Evolutionary conservation across 495 filamentous ascomycete species (phyloP), one percentile per base, ranked within the genome.

Genomic region (Podospora pseudocomata): DNA sequence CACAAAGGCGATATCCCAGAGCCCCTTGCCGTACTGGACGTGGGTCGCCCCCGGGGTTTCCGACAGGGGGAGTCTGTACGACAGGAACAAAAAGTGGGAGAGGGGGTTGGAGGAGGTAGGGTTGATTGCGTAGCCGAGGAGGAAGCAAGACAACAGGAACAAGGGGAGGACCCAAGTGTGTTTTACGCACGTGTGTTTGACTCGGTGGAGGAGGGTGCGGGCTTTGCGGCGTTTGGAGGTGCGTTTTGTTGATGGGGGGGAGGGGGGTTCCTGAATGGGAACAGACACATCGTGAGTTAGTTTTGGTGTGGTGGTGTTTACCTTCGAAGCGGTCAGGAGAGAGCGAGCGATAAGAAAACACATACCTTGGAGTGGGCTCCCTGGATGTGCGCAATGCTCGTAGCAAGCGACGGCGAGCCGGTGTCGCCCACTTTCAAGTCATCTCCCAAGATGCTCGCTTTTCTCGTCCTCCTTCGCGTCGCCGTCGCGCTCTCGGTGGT

Each of bases 11-110:
- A 97, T 85, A 77, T 98, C 94, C 78, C 87, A 88, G 54, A 75
- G 81, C 9, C 95, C 95, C 75, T 99, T 99, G 72, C 92, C 95
- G 80, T 97, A 99, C 78, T 94, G 91, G 64, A 82, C 80, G 1
- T 85, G 84, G 30, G 85, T 82, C 58, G 79, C 81, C 18, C 84
- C 77, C 53, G 80, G 78, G 68, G 85, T 80, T 19, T 67, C 71
- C 30, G 39, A 49, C 9, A 3, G 39, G 59, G 90, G 86, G 39
- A 94, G 82, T 44, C 87, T 86, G 79, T 99, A 99, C 59, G 96
- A 97, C 54, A 99, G 89, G 86, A 97, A 97, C 77, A 99, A 88
- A 73, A 92, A 94, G 78, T 82, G 85, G 80, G 94, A 85, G 74
- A 98, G 75, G 23, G 92, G 94, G 78, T 98, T 99, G 64, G 88